Conservation (phyloP, 169 alveolate species). For the Cystoisospora suis region DNA sequence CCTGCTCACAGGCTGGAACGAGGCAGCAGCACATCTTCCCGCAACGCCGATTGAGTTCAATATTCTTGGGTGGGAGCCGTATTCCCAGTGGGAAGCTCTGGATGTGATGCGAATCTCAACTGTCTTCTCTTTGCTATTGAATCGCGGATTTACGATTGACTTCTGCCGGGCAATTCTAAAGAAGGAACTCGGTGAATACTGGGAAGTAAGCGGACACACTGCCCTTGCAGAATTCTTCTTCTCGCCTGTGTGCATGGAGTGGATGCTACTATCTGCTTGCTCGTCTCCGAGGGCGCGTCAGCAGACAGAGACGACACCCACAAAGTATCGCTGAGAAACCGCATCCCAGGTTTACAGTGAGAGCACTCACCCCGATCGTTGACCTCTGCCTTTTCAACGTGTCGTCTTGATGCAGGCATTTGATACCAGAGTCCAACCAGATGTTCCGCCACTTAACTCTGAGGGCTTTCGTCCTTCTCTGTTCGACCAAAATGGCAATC, state of each 20-base stretch:
- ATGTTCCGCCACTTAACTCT: neutral
- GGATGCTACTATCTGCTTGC: neutral
- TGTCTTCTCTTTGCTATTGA: neutral
- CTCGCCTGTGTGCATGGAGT: neutral
- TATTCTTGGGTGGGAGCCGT: neutral
- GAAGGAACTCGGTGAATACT: neutral
- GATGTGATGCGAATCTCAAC: neutral
- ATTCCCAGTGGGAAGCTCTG: neutral
- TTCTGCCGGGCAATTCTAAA: neutral
- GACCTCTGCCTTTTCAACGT: too few species aligned
- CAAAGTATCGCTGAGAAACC: too few species aligned
- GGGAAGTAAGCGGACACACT: neutral
- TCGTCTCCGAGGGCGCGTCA: too few species aligned
- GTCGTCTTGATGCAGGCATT: too few species aligned
- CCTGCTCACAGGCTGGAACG: neutral
- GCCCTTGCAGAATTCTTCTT: neutral
- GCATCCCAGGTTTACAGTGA: too few species aligned
- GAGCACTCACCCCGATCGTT: too few species aligned
- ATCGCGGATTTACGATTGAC: slow-evolving; percentile 3
- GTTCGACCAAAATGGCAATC: slow-evolving; percentile 9
- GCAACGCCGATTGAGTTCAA: slow-evolving; percentile 23
- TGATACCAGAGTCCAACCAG: neutral
- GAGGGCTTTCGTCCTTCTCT: slow-evolving; percentile 21
- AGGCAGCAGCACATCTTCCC: slow-evolving; percentile 19
- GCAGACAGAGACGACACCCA: too few species aligned